Conservation (phyloP, 2,329 filamentous ascomycete genomes). For the Fusarium temperatum region DNA sequence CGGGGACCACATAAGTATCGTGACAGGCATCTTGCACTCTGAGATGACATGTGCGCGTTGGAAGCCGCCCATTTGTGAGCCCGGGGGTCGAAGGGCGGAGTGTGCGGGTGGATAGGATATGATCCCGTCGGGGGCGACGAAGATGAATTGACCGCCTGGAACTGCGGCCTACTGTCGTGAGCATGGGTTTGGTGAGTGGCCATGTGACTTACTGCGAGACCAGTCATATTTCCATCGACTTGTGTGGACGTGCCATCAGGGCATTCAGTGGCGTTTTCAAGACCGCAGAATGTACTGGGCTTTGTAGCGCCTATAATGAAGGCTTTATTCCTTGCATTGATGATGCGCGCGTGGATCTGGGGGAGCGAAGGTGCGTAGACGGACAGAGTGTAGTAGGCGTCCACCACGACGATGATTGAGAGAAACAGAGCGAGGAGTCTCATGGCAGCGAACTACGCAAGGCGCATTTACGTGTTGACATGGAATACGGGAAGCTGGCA, state of each 20-base stretch:
- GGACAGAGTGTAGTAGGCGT: conserved; percentile 40
- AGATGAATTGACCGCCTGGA: conserved; percentile 71
- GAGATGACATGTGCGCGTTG: conserved; percentile 40
- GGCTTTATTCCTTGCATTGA: conserved; percentile 41
- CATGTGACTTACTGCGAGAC: conserved; percentile 35
- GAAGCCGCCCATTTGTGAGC: conserved; percentile 62
- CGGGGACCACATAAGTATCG: conserved; percentile 39
- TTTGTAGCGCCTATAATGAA: conserved; percentile 43
- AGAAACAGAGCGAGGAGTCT: conserved; percentile 5
- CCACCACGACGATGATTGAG: background rate
- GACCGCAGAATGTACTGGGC: conserved; percentile 42
- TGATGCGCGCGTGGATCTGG: conserved; percentile 34
- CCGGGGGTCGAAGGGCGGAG: conserved; percentile 60
- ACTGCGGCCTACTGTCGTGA: conserved; percentile 56
- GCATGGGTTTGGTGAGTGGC: fast-evolving
- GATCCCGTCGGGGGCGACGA: conserved; percentile 62
- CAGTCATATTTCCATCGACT: conserved; percentile 42
- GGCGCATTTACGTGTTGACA: background rate
- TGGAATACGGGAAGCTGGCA: background rate
- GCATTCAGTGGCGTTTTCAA: conserved; percentile 31
- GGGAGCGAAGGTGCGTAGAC: conserved; percentile 36
- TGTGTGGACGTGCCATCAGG: conserved; percentile 42
- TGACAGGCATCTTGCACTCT: conserved; percentile 34
- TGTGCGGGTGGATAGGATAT: conserved; percentile 66
- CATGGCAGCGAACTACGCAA: conserved; percentile 11